Evolutionary conservation across 805 yeast species (phyloP).

Genomic region (Cyberlindnera xishuangbannaensis): DNA sequence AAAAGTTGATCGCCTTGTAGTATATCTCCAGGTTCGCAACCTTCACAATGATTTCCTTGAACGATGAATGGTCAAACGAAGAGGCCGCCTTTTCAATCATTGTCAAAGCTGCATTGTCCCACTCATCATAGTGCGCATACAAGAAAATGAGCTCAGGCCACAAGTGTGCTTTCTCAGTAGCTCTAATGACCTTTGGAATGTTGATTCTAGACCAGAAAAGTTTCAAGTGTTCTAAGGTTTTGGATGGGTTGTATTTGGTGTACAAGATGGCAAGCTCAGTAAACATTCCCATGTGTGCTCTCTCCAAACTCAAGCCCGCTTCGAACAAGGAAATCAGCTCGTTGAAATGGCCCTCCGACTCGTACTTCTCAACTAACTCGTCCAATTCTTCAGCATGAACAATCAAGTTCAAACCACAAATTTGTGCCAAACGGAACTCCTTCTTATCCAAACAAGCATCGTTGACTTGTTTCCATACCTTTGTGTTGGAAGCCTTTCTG

Average conservation of each 20-base stretch:
- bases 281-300: constrained; percentile 99
- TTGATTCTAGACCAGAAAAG: constrained; percentile 97
- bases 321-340: constrained; percentile 91
- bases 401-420: constrained; percentile 95
- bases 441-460: constrained; percentile 92
- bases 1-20: constrained; percentile 95
- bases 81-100: constrained; percentile 93
- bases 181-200: constrained; percentile 93
- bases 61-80: constrained; percentile 88
- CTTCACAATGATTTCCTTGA: constrained; percentile 91
- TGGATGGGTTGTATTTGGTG: constrained; percentile 83
- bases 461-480: constrained; percentile 96
- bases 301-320: constrained; percentile 91
- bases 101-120: constrained; percentile 97
- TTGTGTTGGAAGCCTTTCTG: constrained; percentile 89
- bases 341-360: constrained; percentile 83
- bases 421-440: constrained; percentile 95
- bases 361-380: constrained; percentile 82
- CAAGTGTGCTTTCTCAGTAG: constrained; percentile 87
- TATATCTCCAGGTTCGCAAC: constrained; percentile 94
- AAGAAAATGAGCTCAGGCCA: constrained; percentile 96
- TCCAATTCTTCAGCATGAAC: constrained; percentile 96
- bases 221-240: constrained; percentile 93
- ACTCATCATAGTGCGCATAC: constrained; percentile 97
- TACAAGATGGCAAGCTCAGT: constrained; percentile 91